phyloP scores from a whole-genome alignment of 371 early-diverging fungal species.

The Syncephalis plumigaleata region DNA sequence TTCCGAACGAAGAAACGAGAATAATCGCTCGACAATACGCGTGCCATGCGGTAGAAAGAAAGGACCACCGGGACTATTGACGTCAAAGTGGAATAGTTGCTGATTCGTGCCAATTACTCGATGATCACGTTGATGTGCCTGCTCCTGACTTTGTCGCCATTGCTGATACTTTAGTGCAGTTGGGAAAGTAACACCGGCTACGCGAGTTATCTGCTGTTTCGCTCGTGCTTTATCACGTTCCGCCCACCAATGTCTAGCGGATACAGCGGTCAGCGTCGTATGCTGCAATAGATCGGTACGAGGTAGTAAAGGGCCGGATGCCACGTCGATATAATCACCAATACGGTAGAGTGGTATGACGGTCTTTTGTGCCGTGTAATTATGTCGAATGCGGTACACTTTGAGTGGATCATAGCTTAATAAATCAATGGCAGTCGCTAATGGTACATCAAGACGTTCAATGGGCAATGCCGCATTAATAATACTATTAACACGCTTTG shows the following conservation, averaged over 20 bases:
- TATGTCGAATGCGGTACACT: too few species aligned
- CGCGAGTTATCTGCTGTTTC: not conserved
- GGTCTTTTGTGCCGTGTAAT: too few species aligned
- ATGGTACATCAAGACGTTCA: too few species aligned
- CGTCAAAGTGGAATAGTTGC: conserved; percentile 96
- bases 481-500: too few species aligned
- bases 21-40: conserved; percentile 85
- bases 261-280: conserved; percentile 96
- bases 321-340: conserved; percentile 8
- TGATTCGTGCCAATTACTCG: conserved; percentile 92
- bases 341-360: too few species aligned
- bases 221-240: not conserved
- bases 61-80: conserved; percentile 88
- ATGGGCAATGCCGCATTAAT: too few species aligned
- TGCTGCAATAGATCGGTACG: conserved; percentile 97
- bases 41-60: conserved; percentile 98
- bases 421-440: too few species aligned
- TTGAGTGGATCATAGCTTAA: too few species aligned
- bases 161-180: not conserved
- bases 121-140: conserved; percentile 97
- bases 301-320: conserved; percentile 96
- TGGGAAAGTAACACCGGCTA: not conserved
- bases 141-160: conserved; percentile 27
- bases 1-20: conserved; percentile 68
- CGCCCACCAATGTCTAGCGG: conserved; percentile 82